These are phyloP conservation scores for Ceratocystis cacaofunesta DNA, from an alignment of 2,329 filamentous ascomycete species.

Conservation along the genomic window DNA sequence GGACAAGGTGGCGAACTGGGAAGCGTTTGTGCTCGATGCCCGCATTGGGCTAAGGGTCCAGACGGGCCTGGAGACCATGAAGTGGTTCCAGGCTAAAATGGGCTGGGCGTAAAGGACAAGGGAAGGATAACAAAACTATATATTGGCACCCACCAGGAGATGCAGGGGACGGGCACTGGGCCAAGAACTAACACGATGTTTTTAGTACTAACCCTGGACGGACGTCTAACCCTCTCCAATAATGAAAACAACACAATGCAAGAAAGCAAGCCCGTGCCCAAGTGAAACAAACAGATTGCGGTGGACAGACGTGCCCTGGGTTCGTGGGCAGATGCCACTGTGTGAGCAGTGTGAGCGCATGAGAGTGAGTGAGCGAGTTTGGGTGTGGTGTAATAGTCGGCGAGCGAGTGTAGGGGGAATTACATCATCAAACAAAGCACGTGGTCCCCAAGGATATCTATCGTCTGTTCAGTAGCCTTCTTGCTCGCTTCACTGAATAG, in stretches of 20 bases:
- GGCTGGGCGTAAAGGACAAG: slow-evolving; percentile 20
- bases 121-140: background rate
- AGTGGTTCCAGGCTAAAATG: slow-evolving; percentile 36
- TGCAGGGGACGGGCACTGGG: background rate
- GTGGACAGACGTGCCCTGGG: background rate
- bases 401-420: background rate
- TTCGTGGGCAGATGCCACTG: background rate
- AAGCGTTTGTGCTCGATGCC: slow-evolving; percentile 57
- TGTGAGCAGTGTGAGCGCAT: background rate
- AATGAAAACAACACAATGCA: background rate
- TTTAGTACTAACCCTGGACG: background rate
- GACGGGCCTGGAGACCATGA: slow-evolving; percentile 51
- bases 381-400: background rate
- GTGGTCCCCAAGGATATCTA: background rate
- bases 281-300: background rate
- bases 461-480: no score
- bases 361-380: no score
- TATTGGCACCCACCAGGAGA: background rate
- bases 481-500: no score
- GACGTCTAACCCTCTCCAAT: background rate
- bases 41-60: slow-evolving; percentile 60
- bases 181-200: background rate
- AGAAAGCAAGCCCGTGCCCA: background rate
- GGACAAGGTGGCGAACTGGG: slow-evolving; percentile 54
- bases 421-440: background rate